A percentile compares a stretch with the other conserved stretches of the same genome.
Conservation (phyloP, 495 filamentous ascomycete genomes). For the Annulohypoxylon stygium region DNA sequence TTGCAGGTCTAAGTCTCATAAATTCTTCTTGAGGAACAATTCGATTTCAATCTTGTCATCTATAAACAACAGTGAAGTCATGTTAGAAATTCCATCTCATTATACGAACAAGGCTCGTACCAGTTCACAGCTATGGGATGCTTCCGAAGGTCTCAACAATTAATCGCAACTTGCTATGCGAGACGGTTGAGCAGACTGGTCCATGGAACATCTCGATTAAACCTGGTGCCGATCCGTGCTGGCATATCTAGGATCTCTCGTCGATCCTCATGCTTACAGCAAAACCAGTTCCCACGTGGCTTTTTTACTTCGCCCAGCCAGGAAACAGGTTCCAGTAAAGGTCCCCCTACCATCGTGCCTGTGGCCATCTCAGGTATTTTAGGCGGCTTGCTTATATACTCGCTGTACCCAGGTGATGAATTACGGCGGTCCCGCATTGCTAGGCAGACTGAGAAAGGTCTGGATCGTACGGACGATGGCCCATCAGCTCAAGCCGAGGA, state of each 20-base stretch:
- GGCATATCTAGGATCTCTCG: conserved; percentile 11
- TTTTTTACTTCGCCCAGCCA: conserved; percentile 44
- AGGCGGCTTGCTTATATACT: conserved; percentile 57
- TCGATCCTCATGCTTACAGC: conserved; percentile 33
- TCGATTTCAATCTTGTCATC: conserved; percentile 4
- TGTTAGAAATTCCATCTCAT: conserved; percentile 33
- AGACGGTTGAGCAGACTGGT: conserved; percentile 27
- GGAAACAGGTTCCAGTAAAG: conserved; percentile 42
- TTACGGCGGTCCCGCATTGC: conserved; percentile 45
- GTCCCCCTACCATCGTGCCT: conserved; percentile 39
- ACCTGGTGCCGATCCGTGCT: conserved; percentile 29
- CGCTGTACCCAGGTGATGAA: conserved; percentile 60
- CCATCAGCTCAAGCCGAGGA: conserved; percentile 26
- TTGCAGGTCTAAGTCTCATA: conserved; percentile 11
- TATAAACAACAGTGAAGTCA: conserved; percentile 32
- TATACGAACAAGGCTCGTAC: conserved; percentile 35
- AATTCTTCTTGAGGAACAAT: background rate
- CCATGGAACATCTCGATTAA: conserved; percentile 33
- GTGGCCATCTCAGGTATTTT: conserved; percentile 49
- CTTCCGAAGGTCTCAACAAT: conserved; percentile 36
- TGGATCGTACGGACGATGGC: conserved; percentile 13
- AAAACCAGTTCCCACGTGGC: conserved; percentile 44
- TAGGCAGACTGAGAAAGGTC: conserved; percentile 25
- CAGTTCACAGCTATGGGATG: conserved; percentile 38
- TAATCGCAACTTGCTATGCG: conserved; percentile 33